Conservation (phyloP, 345 rosid genomes). For the Toxicodendron radicans region DNA sequence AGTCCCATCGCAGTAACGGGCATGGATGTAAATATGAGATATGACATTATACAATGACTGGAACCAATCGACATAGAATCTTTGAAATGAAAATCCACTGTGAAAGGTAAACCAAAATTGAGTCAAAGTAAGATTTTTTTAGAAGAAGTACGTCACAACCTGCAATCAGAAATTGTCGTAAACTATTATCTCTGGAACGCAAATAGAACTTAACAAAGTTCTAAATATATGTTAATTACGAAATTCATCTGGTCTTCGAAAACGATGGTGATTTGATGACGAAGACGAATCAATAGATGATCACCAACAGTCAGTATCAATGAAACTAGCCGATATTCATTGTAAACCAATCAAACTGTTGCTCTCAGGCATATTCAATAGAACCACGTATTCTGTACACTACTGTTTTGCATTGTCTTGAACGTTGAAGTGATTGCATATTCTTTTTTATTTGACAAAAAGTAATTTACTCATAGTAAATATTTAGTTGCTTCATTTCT, state of each 20-base stretch:
- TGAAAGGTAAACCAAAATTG: conserved; percentile 99
- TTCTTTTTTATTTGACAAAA: too few relatives aligned
- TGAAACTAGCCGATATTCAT: conserved; percentile 20
- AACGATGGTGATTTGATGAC: conserved; percentile 4
- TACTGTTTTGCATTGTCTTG: too few relatives aligned
- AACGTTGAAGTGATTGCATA: too few relatives aligned
- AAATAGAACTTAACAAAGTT: conserved; percentile 22
- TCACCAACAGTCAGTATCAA: conserved; percentile 14
- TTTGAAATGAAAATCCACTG: conserved; percentile 98
- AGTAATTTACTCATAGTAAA: too few relatives aligned
- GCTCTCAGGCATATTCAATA: neutral
- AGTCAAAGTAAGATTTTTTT: conserved; percentile 96
- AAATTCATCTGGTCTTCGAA: conserved; percentile 17
- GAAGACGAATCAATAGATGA: conserved; percentile 9
- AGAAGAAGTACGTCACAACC: conserved; percentile 97
- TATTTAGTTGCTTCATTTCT: too few relatives aligned
- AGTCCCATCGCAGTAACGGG: conserved; percentile 93
- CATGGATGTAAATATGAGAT: conserved; percentile 81
- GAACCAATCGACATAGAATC: conserved; percentile 99
- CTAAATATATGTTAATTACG: conserved; percentile 1
- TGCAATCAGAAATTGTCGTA: conserved; percentile 40
- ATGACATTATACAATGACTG: conserved; percentile 92
- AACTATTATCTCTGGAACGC: conserved; percentile 10
- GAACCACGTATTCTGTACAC: too few relatives aligned
- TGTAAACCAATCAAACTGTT: neutral